Evolutionary conservation across 176 grass and related monocot genomes (phyloP).

Genomic region (Oryza officinalis): DNA sequence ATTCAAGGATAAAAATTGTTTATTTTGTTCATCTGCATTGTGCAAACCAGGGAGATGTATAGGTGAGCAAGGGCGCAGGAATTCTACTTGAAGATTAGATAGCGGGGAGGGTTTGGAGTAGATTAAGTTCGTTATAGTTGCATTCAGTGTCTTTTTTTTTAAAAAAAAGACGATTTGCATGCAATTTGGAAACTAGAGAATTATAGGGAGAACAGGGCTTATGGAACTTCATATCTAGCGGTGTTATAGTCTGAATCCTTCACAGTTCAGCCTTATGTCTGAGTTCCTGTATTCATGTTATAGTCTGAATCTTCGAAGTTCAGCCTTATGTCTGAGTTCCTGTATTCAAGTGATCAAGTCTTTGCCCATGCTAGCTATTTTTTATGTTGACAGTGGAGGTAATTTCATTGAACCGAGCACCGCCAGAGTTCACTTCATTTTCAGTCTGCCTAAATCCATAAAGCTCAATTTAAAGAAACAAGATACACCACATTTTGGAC

Average conservation of each 20-base stretch:
- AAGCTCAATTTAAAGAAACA: background rate
- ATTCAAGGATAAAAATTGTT: background rate
- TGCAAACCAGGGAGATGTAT: too few species aligned
- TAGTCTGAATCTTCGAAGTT: background rate
- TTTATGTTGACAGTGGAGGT: background rate
- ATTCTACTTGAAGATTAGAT: too few species aligned
- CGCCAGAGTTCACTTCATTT: background rate
- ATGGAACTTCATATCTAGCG: background rate
- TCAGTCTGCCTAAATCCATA: background rate
- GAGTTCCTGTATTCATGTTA: background rate
- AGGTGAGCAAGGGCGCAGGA: background rate
- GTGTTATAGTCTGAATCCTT: background rate
- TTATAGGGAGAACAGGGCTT: background rate
- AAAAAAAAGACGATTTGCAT: too few species aligned
- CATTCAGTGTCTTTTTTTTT: too few species aligned
- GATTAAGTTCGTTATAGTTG: background rate
- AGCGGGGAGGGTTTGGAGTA: background rate
- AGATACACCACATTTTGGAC: background rate
- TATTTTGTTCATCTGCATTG: background rate
- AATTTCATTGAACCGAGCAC: background rate
- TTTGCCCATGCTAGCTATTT: background rate
- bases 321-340: slow-evolving; percentile 1
- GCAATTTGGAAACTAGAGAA: background rate
- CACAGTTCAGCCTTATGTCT: background rate
- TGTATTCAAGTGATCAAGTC: background rate